Evolutionary conservation across 2,329 filamentous ascomycete genomes (phyloP).

Genomic region (Aureobasidium sp.): DNA sequence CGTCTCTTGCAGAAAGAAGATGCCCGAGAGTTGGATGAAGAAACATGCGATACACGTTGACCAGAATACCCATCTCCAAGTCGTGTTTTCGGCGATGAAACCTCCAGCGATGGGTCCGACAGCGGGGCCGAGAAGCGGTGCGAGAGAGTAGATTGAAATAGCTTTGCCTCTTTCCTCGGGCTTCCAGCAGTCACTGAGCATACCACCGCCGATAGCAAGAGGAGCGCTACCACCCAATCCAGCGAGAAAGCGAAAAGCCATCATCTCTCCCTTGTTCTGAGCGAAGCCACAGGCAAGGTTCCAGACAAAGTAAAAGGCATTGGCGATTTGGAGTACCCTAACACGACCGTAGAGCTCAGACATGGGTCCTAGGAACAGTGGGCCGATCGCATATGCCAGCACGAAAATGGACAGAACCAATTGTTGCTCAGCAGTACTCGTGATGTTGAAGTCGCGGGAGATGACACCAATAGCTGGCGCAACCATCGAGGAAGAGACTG

Average conservation of each 20-base stretch:
- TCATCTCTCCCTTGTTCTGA: constrained; percentile 23
- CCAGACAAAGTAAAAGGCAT: constrained; percentile 30
- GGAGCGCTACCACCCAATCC: constrained; percentile 31
- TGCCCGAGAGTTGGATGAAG: constrained; percentile 50
- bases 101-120: constrained; percentile 22
- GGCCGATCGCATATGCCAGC: constrained; percentile 30
- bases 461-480: constrained; percentile 27
- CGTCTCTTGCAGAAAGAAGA: constrained; percentile 56
- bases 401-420: constrained; percentile 30
- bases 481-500: constrained; percentile 31
- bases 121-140: constrained; percentile 22
- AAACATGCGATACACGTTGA: constrained; percentile 55
- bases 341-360: constrained; percentile 30
- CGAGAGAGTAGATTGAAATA: constrained; percentile 23
- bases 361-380: constrained; percentile 29
- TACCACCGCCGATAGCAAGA: constrained; percentile 29
- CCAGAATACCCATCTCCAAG: constrained; percentile 69
- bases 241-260: constrained; percentile 31
- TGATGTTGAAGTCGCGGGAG: constrained; percentile 21
- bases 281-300: constrained; percentile 31
- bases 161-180: constrained; percentile 25
- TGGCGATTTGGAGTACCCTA: constrained; percentile 28
- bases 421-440: constrained; percentile 18
- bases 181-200: constrained; percentile 23
- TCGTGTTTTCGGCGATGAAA: constrained; percentile 26